These are phyloP conservation scores for Penicillium malachiteum DNA, from an alignment of 495 filamentous ascomycete genomes.

Conservation along the genomic window DNA sequence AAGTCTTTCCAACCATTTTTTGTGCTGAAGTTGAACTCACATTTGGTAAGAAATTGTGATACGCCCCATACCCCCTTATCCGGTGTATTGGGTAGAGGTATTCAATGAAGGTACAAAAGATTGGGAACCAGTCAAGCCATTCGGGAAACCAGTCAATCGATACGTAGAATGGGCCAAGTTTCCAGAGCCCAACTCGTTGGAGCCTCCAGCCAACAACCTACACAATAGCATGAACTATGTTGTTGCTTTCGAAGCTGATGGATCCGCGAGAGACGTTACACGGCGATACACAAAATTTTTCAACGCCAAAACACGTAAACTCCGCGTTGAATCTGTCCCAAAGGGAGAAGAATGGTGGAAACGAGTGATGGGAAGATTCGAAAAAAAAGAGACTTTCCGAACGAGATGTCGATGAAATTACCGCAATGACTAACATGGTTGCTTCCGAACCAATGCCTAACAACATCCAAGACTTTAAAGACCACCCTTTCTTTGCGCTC, in stretches of 20 bases:
- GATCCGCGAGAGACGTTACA: slow-evolving; percentile 75
- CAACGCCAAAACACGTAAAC: slow-evolving; percentile 81
- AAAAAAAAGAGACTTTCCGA: slow-evolving; percentile 62
- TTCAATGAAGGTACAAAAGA: slow-evolving; percentile 81
- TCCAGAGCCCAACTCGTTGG: slow-evolving; percentile 42
- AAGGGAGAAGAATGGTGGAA: slow-evolving; percentile 74
- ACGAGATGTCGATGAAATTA: slow-evolving; percentile 78
- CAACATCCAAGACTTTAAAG: slow-evolving; percentile 88
- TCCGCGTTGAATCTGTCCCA: slow-evolving; percentile 67
- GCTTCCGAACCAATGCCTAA: slow-evolving; percentile 83
- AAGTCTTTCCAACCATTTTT: no score
- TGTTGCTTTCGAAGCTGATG: slow-evolving; percentile 79
- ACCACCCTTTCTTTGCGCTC: slow-evolving; percentile 86
- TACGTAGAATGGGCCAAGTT: no score
- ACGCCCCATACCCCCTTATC: slow-evolving; percentile 43
- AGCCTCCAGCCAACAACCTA: slow-evolving; percentile 73
- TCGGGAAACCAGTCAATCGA: slow-evolving; percentile 63
- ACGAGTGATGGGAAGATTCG: slow-evolving; percentile 45
- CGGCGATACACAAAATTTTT: slow-evolving; percentile 76
- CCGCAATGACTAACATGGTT: slow-evolving; percentile 67
- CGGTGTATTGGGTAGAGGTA: slow-evolving; percentile 91
- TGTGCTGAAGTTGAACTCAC: no score
- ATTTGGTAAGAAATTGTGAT: no score
- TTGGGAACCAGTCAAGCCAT: slow-evolving; percentile 82
- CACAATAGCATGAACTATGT: slow-evolving; percentile 79